These are phyloP conservation scores for Vitis rotundifolia DNA, from an alignment of 164 flowering plant genomes.

Conservation along the genomic window DNA sequence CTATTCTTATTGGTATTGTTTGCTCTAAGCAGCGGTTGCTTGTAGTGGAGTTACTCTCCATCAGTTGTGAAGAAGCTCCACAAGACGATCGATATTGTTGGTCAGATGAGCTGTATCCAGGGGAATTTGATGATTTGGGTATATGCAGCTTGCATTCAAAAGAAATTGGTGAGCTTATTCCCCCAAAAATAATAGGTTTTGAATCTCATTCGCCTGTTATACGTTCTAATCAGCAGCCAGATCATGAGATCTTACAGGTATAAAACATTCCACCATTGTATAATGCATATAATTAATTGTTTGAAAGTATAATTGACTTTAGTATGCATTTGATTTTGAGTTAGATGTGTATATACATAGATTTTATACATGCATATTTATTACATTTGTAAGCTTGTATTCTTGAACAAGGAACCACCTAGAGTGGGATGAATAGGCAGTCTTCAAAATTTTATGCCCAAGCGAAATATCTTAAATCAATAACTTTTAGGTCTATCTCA, in stretches of 20 bases:
- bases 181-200: conserved; percentile 39
- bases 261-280: background rate
- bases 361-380: too few species aligned
- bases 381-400: too few species aligned
- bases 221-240: conserved; percentile 31
- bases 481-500: too few species aligned
- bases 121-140: conserved; percentile 64
- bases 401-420: too few species aligned
- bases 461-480: too few species aligned
- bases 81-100: conserved; percentile 32
- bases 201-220: conserved; percentile 14
- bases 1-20: background rate
- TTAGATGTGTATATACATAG: too few species aligned
- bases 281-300: too few species aligned
- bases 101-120: conserved; percentile 73
- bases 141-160: conserved; percentile 37
- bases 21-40: conserved; percentile 55
- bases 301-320: too few species aligned
- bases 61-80: conserved; percentile 33
- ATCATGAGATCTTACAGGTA: conserved; percentile 62
- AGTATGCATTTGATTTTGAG: too few species aligned
- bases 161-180: conserved; percentile 37
- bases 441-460: too few species aligned
- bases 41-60: conserved; percentile 51
- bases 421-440: too few species aligned